phyloP scores from a whole-genome alignment of 2,329 filamentous ascomycete species.

The Colletotrichum sp. region DNA sequence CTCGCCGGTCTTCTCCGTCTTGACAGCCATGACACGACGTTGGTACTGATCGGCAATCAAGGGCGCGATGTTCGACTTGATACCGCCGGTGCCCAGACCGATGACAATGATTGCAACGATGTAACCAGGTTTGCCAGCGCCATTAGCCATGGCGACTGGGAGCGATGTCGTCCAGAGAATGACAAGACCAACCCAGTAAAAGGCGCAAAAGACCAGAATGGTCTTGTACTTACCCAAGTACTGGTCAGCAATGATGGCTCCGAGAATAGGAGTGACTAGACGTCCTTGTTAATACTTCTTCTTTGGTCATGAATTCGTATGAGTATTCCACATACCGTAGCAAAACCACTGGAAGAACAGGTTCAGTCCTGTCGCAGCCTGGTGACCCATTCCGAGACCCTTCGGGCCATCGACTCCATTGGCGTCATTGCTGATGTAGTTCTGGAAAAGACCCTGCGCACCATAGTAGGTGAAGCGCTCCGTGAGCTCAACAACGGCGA shows the following conservation, averaged over 20 bases:
- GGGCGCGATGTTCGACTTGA: slow-evolving; percentile 68
- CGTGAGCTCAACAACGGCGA: slow-evolving; percentile 59
- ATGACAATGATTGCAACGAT: slow-evolving; percentile 65
- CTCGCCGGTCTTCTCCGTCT: slow-evolving; percentile 53
- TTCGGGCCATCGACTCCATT: slow-evolving; percentile 44
- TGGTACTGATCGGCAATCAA: slow-evolving; percentile 71
- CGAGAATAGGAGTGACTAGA: slow-evolving; percentile 45
- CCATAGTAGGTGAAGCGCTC: slow-evolving; percentile 66
- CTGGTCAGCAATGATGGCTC: slow-evolving; percentile 61
- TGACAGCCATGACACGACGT: slow-evolving; percentile 54
- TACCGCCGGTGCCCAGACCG: slow-evolving; percentile 70
- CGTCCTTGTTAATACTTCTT: not conserved
- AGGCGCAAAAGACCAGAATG: slow-evolving; percentile 59
- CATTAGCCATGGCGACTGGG: slow-evolving; percentile 36
- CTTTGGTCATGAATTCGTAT: not conserved
- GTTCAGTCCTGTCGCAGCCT: slow-evolving; percentile 58
- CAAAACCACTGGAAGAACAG: slow-evolving; percentile 61
- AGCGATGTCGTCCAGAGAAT: slow-evolving; percentile 58
- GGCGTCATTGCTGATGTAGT: slow-evolving; percentile 50
- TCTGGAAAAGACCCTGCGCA: slow-evolving; percentile 58
- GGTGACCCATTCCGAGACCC: slow-evolving; percentile 60
- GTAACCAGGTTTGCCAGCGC: slow-evolving; percentile 53
- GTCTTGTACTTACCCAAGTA: slow-evolving; percentile 67
- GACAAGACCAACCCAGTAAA: slow-evolving; percentile 64
- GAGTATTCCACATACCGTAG: slow-evolving; percentile 32